Base-by-base conservation (phyloP, 2,329 filamentous ascomycete genomes). In the Tolypocladium ovalisporum region DNA sequence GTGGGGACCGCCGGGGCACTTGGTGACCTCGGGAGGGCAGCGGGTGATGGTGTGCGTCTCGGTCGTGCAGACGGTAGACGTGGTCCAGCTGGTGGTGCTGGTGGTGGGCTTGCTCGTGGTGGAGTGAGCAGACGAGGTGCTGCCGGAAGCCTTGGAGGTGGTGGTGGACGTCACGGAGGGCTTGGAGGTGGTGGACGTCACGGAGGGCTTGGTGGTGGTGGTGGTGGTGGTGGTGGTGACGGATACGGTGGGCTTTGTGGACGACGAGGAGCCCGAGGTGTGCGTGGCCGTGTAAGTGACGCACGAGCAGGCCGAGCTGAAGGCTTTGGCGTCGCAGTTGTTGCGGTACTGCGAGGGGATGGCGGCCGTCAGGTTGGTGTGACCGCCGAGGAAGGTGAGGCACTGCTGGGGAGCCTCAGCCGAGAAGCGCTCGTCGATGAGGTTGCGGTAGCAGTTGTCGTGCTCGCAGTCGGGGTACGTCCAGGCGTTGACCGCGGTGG, bases 241-340 rank as follows among this genome's bases (percentile, higher is more conserved):
- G 17, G 58, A 40, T n/a, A 19, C 22, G 5, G 57, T 54, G 10
- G 59, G 52, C 24, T 62, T 52, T 15, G 54, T 27, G 39, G 57
- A 56, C 22, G 58, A 24, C 15, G 47, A 34, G 40, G 57, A 4
- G 1, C 56, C 58, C n/a, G n/a, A n/a, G 15, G 61, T 62, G 59
- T 68, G 66, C 24, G 68, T 70, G 49, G 67, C 62, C 49, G 68
- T 68, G 62, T 73, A 72, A 57, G 67, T 66, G 62, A 73, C 64
- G 65, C 71, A 73, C 7, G 70, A 72, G 66, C 71, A 73, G 51
- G 69, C 71, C 47, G 72, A 73, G 61, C 60, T 64, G 55, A 67
- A 63, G 12, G 29, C 40, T 0, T 29, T 17, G 32, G 57, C 58
- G 17, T 60, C 55, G 49, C 56, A 57, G 42, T 54, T 53, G 65